These are phyloP conservation scores for Wickerhamomyces strasburgensis DNA, from an alignment of 805 yeast species.

Conservation along the genomic window DNA sequence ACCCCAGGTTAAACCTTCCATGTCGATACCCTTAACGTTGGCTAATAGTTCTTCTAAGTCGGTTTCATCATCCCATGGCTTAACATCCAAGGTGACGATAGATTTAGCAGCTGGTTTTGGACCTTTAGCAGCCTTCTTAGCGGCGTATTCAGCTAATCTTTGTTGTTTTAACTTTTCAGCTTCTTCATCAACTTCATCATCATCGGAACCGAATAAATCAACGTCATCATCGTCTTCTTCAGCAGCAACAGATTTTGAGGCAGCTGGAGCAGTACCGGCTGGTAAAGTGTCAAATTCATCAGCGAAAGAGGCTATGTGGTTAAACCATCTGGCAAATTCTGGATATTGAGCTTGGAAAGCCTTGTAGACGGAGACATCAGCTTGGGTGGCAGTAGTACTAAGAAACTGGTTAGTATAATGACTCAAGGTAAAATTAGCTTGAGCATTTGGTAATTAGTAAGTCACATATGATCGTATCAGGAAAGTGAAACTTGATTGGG, in stretches of 20 bases:
- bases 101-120: slow-evolving; percentile 99
- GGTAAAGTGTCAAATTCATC: slow-evolving; percentile 80
- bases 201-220: slow-evolving; percentile 88
- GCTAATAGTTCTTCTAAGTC: slow-evolving; percentile 84
- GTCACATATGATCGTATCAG: slow-evolving; percentile 23
- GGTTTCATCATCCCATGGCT: slow-evolving; percentile 99
- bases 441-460: background rate
- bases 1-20: slow-evolving; percentile 98
- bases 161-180: slow-evolving; percentile 97
- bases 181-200: slow-evolving; percentile 91
- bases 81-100: slow-evolving; percentile 91
- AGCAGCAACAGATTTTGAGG: slow-evolving; percentile 55
- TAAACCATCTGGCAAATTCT: slow-evolving; percentile 96
- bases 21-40: slow-evolving; percentile 76
- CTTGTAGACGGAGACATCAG: slow-evolving; percentile 91
- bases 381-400: slow-evolving; percentile 88
- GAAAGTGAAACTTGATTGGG: slow-evolving; percentile 38
- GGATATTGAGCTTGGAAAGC: slow-evolving; percentile 92
- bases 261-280: slow-evolving; percentile 53
- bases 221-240: slow-evolving; percentile 86
- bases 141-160: slow-evolving; percentile 97
- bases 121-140: slow-evolving; percentile 95
- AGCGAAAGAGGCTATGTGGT: slow-evolving; percentile 93
- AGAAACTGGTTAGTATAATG: slow-evolving; percentile 14
- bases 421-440: background rate